phyloP scores from a whole-genome alignment of 2,329 filamentous ascomycete species.

The Fusarium sp. region DNA sequence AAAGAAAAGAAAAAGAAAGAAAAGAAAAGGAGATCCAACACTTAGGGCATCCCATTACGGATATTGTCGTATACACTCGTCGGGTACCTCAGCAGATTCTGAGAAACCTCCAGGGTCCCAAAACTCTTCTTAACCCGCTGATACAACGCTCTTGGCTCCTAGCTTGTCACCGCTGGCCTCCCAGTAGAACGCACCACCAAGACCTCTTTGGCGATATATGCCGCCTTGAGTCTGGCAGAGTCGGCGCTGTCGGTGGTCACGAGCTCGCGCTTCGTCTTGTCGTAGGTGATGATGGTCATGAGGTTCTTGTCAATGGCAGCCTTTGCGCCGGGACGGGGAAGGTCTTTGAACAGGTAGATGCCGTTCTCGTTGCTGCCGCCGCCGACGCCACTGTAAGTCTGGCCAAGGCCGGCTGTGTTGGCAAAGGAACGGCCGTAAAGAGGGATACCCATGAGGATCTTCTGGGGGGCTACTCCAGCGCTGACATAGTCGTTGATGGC shows the following conservation, averaged over 20 bases:
- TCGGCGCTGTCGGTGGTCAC: slow-evolving; percentile 76
- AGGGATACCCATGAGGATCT: slow-evolving; percentile 82
- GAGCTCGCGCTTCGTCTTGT: slow-evolving; percentile 68
- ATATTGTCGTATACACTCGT: slow-evolving; percentile 71
- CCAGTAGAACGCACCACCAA: slow-evolving; percentile 89
- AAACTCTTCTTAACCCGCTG: slow-evolving; percentile 60
- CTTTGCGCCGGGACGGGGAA: slow-evolving; percentile 71
- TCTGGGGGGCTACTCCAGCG: slow-evolving; percentile 68
- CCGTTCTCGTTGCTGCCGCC: slow-evolving; percentile 69
- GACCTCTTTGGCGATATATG: slow-evolving; percentile 69
- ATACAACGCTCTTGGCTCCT: slow-evolving; percentile 68
- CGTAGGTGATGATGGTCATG: slow-evolving; percentile 79
- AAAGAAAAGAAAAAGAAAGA: slow-evolving; percentile 6
- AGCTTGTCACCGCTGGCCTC: slow-evolving; percentile 77
- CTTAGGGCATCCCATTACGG: slow-evolving; percentile 50
- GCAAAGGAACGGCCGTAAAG: slow-evolving; percentile 84
- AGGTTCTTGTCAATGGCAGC: slow-evolving; percentile 68
- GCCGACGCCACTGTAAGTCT: slow-evolving; percentile 72
- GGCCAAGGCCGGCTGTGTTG: slow-evolving; percentile 74
- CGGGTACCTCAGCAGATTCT: slow-evolving; percentile 68
- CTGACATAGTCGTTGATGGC: slow-evolving; percentile 68
- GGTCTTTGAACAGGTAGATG: slow-evolving; percentile 78
- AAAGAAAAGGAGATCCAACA: slow-evolving; percentile 4
- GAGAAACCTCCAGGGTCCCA: slow-evolving; percentile 59
- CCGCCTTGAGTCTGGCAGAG: slow-evolving; percentile 70